Evolutionary conservation across 768 basidiomycete genomes (phyloP), one percentile per base, ranked within the genome.

Genomic region (Fomitopsis pulvina): DNA sequence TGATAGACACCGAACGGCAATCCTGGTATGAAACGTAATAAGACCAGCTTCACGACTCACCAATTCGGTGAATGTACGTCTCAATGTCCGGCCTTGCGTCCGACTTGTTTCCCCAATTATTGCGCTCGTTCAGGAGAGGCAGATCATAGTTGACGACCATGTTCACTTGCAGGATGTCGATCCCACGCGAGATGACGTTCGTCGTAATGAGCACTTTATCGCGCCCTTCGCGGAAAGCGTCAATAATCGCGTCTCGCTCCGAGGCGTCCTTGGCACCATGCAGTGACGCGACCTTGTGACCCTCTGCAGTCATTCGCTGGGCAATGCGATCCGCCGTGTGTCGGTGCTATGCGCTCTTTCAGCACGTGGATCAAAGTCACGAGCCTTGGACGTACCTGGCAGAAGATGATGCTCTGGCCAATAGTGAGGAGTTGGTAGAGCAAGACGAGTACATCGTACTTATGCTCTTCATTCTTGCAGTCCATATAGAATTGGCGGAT

Each of bases 101-200:
- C 21, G 63, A 66, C 43, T 55, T 62, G 57, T 63, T 66, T 48
- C 59, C 68, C 6, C 63, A 58, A 55, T 71, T 66, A 47, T 73
- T 70, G 27, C 86, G 81, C 60, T 89, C 87, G 57, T 81, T 85
- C 78, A 89, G 81, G 41, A 92, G 71, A 0, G 94, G 93, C 24
- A 96, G 77, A 63, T 97, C 94, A 63, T 98, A 99, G 70, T 98
- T 98, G 67, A 99, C 92, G n/a, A 98, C 95, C 93, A 99, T 93
- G 75, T 97, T 99, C 60, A 99, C 96, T 72, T 97, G 95, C 48
- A 92, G 76, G 61, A 99, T 96, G 61, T 99, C 96, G 71, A 99
- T 98, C 38, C 96, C 96, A 16, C 96, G 84, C 1, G 96, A 94
- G 55, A 98, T 88, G 62, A 99, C 96, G 68, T 99, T 99, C 32